phyloP scores from a whole-genome alignment of 163 green algal species.

The Prototheca cutis region DNA sequence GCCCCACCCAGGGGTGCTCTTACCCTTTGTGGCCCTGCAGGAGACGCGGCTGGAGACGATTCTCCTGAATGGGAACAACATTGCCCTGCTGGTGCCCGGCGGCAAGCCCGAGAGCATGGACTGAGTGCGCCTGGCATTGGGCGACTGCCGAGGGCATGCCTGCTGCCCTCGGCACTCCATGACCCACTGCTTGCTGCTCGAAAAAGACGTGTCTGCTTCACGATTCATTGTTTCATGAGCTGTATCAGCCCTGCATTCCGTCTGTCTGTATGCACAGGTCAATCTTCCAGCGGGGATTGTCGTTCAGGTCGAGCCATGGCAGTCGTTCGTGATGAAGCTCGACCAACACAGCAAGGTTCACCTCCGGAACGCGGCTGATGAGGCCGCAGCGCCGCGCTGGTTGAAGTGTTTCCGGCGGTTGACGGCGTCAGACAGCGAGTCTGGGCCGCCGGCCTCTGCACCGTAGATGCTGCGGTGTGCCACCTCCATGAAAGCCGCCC shows the following conservation, averaged over 20 bases:
- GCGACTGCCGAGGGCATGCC: too few species aligned
- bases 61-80: conserved; percentile 97
- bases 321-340: too few species aligned
- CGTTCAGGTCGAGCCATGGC: too few species aligned
- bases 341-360: too few species aligned
- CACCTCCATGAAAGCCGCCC: conserved; percentile 31
- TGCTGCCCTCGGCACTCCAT: too few species aligned
- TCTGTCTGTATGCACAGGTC: too few species aligned
- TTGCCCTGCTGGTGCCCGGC: conserved; percentile 82
- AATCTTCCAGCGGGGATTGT: too few species aligned
- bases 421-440: conserved; percentile 43
- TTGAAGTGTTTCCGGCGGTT: conserved; percentile 52
- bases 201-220: neutral
- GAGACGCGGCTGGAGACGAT: conserved; percentile 89
- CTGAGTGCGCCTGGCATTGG: neutral
- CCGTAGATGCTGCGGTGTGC: conserved; percentile 48
- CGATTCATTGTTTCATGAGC: neutral
- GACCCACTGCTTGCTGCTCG: too few species aligned
- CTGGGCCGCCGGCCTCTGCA: conserved; percentile 20
- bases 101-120: conserved; percentile 59
- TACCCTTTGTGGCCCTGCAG: neutral
- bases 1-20: neutral
- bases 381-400: conserved; percentile 17
- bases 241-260: too few species aligned
- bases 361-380: conserved; percentile 13